Conservation (phyloP, 257 asterid species). For the Jacaranda mimosifolia region DNA sequence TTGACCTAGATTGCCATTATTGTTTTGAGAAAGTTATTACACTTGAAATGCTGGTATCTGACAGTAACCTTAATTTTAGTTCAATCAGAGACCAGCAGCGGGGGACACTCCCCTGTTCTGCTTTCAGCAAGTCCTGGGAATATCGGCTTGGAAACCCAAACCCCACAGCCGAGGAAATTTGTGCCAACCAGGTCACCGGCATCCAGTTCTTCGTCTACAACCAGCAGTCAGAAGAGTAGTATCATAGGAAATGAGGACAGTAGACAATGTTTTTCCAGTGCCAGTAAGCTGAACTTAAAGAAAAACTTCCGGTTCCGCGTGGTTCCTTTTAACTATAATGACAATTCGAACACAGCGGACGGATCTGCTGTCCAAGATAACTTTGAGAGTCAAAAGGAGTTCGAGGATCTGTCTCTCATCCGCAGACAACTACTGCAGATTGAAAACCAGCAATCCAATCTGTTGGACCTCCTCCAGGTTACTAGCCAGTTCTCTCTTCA, state of each 20-base stretch:
- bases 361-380: conserved; percentile 31
- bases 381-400: conserved; percentile 54
- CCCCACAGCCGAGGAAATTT: conserved; percentile 52
- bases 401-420: conserved; percentile 68
- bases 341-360: conserved; percentile 19
- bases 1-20: too few relatives aligned
- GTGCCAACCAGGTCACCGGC: conserved; percentile 42
- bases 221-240: conserved; percentile 49
- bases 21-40: too few relatives aligned
- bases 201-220: conserved; percentile 52
- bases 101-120: conserved; percentile 43
- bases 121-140: conserved; percentile 37
- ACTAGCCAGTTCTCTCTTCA: neutral
- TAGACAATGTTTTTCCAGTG: conserved; percentile 47
- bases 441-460: conserved; percentile 80
- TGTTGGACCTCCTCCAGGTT: conserved; percentile 89
- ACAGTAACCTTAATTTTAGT: neutral
- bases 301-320: conserved; percentile 53
- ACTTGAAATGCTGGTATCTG: neutral
- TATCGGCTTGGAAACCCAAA: conserved; percentile 45
- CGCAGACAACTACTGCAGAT: conserved; percentile 75
- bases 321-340: conserved; percentile 58
- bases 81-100: conserved; percentile 57
- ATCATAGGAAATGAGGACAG: conserved; percentile 39
- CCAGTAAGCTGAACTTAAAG: conserved; percentile 41